Evolutionary conservation across 306 rosid genomes (phyloP), one percentile per base, ranked within the genome.

Genomic region (Cotoneaster glaucophyllus): DNA sequence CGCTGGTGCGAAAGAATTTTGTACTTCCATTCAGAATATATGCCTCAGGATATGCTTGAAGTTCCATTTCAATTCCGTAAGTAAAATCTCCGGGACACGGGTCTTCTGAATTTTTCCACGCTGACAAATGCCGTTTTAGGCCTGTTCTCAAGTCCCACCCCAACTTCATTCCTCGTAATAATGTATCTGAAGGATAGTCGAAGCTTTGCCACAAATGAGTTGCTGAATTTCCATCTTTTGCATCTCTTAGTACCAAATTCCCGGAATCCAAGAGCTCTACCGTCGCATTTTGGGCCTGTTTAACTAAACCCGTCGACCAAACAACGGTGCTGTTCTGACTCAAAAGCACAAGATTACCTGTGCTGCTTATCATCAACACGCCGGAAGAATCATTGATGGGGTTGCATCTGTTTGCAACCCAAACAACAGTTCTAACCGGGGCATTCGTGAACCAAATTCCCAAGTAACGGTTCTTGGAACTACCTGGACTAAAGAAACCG

Each of bases 401-500:
- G 17, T 70, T 87, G 39, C 48, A 72, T 39, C 88, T 19, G 43
- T 90, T 88, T 24, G 91, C 90, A 45, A 90, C 93, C 96, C 91
- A 90, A 69, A 88, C 91, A 41, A 81, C 48, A 3, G 89, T 81
- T 43, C 12, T 68, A 13, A 71, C 59, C 8, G 81, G 57, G 64
- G 85, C 77, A 5, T 22, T 80, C 21, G 69, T 68, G 79, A 74
- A 86, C 89, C 93, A 86, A 6, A 88, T 86, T 64, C 93, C 93
- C 12, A 85, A 4, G 64, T 85, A 85, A 8, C 78, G 78, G 2
- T 69, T 73, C 22, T 63, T 73, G 70, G 89, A 85, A 67, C 58
- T 73, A 29, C 87, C 86, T 21, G 87, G 83, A 75, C 79, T 81
- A 86, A 87, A 82, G 87, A 89, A 90, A 66, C 94, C 88, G 77